A percentile compares a stretch with the other conserved stretches of the same genome.
Conservation (phyloP, 192 early-diverging fungal species). For the Umbelopsis vinacea region DNA sequence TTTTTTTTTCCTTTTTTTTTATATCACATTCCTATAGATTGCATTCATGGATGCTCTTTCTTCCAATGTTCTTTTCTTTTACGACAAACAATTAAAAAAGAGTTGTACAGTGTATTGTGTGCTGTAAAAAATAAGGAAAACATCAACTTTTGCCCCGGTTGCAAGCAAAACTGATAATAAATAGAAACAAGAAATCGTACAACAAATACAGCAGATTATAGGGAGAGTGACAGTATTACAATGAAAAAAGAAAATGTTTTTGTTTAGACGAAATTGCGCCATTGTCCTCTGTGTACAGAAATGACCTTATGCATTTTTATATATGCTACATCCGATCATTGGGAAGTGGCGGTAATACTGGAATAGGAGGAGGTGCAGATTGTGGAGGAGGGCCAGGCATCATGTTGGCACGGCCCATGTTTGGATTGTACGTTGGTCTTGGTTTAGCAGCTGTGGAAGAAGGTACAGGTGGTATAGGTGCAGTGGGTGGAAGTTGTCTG, state of each 20-base stretch:
- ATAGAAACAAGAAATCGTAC: neutral
- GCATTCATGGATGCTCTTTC: neutral
- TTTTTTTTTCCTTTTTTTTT: too few relatives aligned
- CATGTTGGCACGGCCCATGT: neutral
- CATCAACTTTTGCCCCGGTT: neutral
- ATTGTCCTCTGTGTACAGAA: neutral
- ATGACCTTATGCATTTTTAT: neutral
- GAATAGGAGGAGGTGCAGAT: slow-evolving; percentile 8
- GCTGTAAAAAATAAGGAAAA: too few relatives aligned
- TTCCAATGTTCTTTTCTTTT: neutral
- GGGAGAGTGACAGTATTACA: neutral
- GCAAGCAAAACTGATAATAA: neutral
- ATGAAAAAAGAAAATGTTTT: neutral
- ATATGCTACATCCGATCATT: slow-evolving; percentile 12
- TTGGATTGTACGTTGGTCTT: neutral
- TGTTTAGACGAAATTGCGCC: too few relatives aligned
- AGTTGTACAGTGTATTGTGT: neutral
- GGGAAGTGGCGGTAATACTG: slow-evolving; percentile 2
- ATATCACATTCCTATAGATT: neutral
- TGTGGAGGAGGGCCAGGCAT: neutral
- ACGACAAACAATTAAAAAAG: neutral
- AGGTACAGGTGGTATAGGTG: slow-evolving; percentile 1
- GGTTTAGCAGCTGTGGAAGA: neutral
- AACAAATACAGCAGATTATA: slow-evolving; percentile 7
- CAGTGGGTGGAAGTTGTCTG: neutral